Conservation (phyloP, 768 basidiomycete species). For the Pleurotus platypus region DNA sequence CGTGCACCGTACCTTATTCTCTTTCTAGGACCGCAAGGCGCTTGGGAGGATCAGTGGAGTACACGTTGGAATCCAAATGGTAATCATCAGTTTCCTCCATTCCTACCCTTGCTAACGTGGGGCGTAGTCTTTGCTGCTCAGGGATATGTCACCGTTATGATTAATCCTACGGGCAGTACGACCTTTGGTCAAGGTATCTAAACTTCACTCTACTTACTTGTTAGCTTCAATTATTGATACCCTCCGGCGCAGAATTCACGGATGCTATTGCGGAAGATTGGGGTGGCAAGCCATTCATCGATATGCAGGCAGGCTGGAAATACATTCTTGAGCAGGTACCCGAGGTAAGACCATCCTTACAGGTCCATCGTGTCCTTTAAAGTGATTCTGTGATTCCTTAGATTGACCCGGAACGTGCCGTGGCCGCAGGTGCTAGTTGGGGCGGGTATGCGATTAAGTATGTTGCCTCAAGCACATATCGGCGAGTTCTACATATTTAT, state of each 20-base stretch:
- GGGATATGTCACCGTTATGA: conserved; percentile 83
- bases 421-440: conserved; percentile 80
- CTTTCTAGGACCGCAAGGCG: conserved; percentile 64
- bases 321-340: conserved; percentile 63
- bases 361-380: background rate
- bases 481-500: conserved; percentile 7
- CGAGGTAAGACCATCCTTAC: conserved; percentile 41
- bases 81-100: conserved; percentile 17
- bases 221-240: background rate
- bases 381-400: conserved; percentile 18
- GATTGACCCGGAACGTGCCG: conserved; percentile 69
- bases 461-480: conserved; percentile 12
- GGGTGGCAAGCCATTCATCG: conserved; percentile 84
- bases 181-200: conserved; percentile 80
- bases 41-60: conserved; percentile 91
- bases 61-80: conserved; percentile 91
- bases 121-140: conserved; percentile 72
- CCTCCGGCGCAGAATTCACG: conserved; percentile 55
- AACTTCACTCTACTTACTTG: background rate
- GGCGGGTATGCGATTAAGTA: conserved; percentile 91
- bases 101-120: background rate
- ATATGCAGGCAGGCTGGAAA: conserved; percentile 74
- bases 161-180: conserved; percentile 95
- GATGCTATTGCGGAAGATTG: conserved; percentile 78
- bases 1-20: background rate